These are phyloP conservation scores for Daldinia caldariorum DNA, from an alignment of 495 filamentous ascomycete genomes.

Conservation along the genomic window DNA sequence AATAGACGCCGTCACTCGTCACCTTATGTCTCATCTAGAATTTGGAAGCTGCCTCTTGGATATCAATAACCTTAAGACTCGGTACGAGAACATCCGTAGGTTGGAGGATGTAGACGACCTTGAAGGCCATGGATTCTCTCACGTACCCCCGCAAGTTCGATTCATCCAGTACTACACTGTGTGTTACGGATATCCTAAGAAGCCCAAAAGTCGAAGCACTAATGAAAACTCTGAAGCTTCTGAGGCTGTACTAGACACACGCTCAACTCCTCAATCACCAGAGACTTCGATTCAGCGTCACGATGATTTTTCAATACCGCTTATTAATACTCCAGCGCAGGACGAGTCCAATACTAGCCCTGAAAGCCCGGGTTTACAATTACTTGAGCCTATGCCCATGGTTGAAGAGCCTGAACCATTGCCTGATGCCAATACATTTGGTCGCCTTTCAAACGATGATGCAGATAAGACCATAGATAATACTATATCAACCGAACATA, in stretches of 20 bases:
- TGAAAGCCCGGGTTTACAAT: conserved; percentile 27
- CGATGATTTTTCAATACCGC: conserved; percentile 35
- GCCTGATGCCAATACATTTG: not conserved
- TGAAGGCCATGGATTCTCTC: conserved; percentile 32
- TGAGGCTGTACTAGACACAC: conserved; percentile 4
- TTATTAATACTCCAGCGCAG: conserved; percentile 4
- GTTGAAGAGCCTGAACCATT: conserved; percentile 28
- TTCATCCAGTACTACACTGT: conserved; percentile 94
- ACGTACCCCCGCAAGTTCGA: conserved; percentile 61
- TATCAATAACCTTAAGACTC: conserved; percentile 70
- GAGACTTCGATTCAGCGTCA: conserved; percentile 59
- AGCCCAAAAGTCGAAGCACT: conserved; percentile 42
- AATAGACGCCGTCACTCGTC: conserved; percentile 71
- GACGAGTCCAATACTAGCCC: conserved; percentile 19
- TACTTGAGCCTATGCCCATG: conserved; percentile 45
- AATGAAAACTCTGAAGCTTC: conserved; percentile 35
- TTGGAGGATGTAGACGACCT: conserved; percentile 73
- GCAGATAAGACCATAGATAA: not conserved
- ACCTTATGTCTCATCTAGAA: conserved; percentile 81
- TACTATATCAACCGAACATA: not conserved
- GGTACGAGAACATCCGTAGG: conserved; percentile 72
- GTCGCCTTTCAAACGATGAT: not conserved
- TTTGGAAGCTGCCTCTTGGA: conserved; percentile 86
- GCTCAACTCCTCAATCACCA: conserved; percentile 44
- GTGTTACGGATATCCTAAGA: conserved; percentile 73